These are phyloP conservation scores for Flammula alnicola DNA, from an alignment of 1,284 basidiomycete species.

Conservation along the genomic window DNA sequence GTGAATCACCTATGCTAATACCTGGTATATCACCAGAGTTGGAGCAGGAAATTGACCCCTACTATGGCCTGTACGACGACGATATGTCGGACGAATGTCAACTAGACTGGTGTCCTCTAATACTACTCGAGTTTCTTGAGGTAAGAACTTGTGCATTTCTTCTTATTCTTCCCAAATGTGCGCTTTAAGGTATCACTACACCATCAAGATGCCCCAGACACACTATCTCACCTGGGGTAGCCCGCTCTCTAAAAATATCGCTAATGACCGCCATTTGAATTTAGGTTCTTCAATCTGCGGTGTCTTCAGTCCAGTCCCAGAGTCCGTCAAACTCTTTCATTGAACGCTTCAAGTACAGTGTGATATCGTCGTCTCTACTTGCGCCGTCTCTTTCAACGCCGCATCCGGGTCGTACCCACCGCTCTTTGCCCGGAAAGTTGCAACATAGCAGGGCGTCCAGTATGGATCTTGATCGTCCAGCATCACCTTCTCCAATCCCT, in stretches of 20 bases:
- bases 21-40: conserved; percentile 38
- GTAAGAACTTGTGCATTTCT: conserved; percentile 32
- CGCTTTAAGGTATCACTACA: no score
- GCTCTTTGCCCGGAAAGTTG: conserved; percentile 48
- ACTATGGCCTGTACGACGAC: conserved; percentile 28
- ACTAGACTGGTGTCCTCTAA: conserved; percentile 42
- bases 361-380: conserved; percentile 82
- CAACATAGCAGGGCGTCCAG: conserved; percentile 47
- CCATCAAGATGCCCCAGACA: no score
- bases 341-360: conserved; percentile 82
- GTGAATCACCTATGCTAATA: conserved; percentile 53
- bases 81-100: conserved; percentile 30
- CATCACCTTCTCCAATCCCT: conserved; percentile 11
- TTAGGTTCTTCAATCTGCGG: conserved; percentile 36
- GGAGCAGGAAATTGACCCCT: conserved; percentile 37
- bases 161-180: not conserved
- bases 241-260: conserved; percentile 13
- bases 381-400: conserved; percentile 47
- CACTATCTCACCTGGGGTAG: no score
- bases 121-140: conserved; percentile 40
- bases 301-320: conserved; percentile 36
- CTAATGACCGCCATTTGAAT: conserved; percentile 17
- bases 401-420: conserved; percentile 33
- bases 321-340: conserved; percentile 54
- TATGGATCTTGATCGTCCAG: conserved; percentile 26